phyloP scores from a whole-genome alignment of 1,284 basidiomycete species.

The Schizophyllum amplum region DNA sequence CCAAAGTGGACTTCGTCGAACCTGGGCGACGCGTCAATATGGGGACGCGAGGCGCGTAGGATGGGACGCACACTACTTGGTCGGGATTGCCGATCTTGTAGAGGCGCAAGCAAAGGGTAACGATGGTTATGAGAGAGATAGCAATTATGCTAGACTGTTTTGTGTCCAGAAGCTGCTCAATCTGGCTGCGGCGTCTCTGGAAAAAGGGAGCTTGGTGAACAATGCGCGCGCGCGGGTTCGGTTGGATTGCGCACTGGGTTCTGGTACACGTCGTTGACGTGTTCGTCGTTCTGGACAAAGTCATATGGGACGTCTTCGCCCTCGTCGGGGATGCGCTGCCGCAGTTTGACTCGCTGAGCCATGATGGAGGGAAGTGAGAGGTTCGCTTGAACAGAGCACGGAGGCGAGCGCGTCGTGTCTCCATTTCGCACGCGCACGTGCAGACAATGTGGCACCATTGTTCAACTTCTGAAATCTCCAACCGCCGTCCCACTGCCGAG shows the following conservation, averaged over 20 bases:
- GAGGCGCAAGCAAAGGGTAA: conserved; percentile 81
- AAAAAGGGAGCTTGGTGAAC: conserved; percentile 3
- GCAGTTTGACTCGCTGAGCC: background rate
- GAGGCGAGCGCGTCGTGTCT: background rate
- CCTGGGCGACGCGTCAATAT: conserved; percentile 29
- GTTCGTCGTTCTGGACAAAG: conserved; percentile 36
- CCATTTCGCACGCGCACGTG: background rate
- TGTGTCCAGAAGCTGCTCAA: conserved; percentile 56
- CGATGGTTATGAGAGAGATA: conserved; percentile 54
- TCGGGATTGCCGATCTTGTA: conserved; percentile 92
- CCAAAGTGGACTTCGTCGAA: conserved; percentile 98
- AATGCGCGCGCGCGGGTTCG: conserved; percentile 6
- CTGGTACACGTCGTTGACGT: conserved; percentile 34
- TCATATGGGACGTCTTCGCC: conserved; percentile 11
- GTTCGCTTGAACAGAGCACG: background rate
- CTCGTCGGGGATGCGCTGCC: background rate
- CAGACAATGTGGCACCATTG: conserved; percentile 30
- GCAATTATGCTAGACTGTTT: conserved; percentile 48
- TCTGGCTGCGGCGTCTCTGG: conserved; percentile 44
- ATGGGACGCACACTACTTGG: conserved; percentile 78
- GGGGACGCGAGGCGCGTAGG: background rate
- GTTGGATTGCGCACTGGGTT: conserved; percentile 29
- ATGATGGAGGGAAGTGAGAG: too few relatives aligned
- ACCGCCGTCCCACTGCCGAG: too few relatives aligned
- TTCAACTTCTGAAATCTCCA: conserved; percentile 48